Percentiles rank a stretch among this genome's conserved stretches.
These are phyloP conservation scores for Syzygium oleosum DNA, from an alignment of 345 rosid genomes.

Conservation along the genomic window DNA sequence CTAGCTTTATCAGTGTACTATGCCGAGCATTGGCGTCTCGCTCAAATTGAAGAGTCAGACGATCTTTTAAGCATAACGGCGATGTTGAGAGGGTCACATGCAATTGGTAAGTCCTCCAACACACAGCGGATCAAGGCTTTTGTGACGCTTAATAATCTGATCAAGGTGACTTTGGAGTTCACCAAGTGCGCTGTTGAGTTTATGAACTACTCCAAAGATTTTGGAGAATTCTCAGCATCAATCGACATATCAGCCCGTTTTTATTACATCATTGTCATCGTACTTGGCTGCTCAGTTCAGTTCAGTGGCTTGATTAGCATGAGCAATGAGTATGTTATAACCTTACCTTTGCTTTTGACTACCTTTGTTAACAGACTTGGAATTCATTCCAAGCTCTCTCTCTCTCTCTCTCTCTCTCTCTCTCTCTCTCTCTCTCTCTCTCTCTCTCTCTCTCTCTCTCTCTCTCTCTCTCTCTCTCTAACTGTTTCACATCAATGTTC, in stretches of 20 bases:
- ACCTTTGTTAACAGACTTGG: not conserved
- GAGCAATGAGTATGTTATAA: not conserved
- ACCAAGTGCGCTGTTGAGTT: not conserved
- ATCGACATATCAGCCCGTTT: not conserved
- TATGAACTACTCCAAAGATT: not conserved
- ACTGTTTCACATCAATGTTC: not conserved
- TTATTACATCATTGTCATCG: not conserved
- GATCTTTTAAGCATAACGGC: not conserved
- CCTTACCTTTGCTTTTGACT: not conserved
- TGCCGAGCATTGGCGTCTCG: not conserved
- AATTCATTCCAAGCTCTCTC: not conserved
- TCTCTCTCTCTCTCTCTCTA: not conserved
- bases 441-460: not conserved
- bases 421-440: not conserved
- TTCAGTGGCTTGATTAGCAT: not conserved
- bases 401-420: not conserved
- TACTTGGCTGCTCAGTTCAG: not conserved
- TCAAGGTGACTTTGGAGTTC: not conserved
- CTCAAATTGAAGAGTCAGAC: not conserved
- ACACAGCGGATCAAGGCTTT: not conserved
- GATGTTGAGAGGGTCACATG: not conserved
- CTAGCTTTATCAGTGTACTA: not conserved
- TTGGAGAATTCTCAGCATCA: not conserved
- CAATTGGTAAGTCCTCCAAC: not conserved
- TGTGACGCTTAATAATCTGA: not conserved